These are phyloP conservation scores for Aspergillus sp. DNA, from an alignment of 2,329 filamentous ascomycete genomes.

Conservation along the genomic window DNA sequence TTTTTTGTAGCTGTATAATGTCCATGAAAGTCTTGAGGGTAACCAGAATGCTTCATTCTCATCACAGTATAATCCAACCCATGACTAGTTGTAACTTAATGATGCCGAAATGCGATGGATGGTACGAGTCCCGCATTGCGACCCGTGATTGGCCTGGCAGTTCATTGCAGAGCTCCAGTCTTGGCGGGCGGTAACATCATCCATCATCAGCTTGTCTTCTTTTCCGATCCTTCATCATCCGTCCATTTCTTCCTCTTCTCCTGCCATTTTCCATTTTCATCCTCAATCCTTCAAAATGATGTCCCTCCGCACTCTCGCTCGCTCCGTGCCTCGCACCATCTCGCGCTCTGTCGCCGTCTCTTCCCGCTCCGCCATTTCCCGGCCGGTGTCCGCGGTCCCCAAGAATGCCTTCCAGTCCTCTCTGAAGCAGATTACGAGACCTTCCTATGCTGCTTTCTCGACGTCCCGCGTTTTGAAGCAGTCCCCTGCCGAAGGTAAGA, in stretches of 20 bases:
- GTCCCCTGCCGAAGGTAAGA: conserved; percentile 50
- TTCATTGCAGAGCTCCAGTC: conserved; percentile 21
- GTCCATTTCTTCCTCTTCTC: conserved; percentile 16
- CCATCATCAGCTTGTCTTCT: conserved; percentile 30
- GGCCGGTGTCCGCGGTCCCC: conserved; percentile 52
- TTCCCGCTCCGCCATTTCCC: conserved; percentile 47
- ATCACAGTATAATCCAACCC: not conserved
- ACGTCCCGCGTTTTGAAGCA: conserved; percentile 46
- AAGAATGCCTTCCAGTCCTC: conserved; percentile 53
- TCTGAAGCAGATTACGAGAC: conserved; percentile 47
- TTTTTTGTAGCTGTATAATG: not conserved
- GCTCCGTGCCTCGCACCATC: conserved; percentile 66
- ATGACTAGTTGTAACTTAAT: not conserved
- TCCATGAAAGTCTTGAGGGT: not conserved
- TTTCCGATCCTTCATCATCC: conserved; percentile 15
- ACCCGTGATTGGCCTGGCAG: not conserved
- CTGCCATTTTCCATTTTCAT: conserved; percentile 18
- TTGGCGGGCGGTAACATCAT: conserved; percentile 33
- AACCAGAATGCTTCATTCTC: too few relatives aligned
- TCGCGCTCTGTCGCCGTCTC: conserved; percentile 58
- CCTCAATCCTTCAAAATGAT: conserved; percentile 56
- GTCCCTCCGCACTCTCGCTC: conserved; percentile 65
- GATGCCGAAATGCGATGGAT: not conserved
- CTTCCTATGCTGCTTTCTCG: conserved; percentile 50
- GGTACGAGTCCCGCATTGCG: not conserved